Evolutionary conservation across 2,329 filamentous ascomycete species (phyloP).

Genomic region (Teratosphaeria nubilosa): DNA sequence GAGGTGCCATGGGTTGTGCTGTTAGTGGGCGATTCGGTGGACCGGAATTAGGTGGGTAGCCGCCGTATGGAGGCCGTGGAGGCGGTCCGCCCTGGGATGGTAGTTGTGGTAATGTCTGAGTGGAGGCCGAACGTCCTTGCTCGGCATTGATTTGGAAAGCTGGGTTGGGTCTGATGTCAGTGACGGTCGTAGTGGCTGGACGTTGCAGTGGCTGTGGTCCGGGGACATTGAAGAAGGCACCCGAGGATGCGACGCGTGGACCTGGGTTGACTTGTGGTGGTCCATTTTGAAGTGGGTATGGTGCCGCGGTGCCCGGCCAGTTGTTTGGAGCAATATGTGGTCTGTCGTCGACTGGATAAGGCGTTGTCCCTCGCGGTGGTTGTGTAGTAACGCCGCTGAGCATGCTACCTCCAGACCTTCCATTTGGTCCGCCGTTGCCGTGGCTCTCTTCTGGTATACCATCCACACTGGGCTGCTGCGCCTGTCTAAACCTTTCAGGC

Average conservation of each 20-base stretch:
- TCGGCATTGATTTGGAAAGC: constrained; percentile 44
- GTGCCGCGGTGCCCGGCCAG: constrained; percentile 46
- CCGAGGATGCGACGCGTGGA: constrained; percentile 21
- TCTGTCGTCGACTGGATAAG: constrained; percentile 22
- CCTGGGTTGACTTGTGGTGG: constrained; percentile 31
- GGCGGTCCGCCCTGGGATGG: constrained; percentile 24
- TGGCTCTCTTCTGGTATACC: constrained; percentile 2
- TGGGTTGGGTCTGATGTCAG: constrained; percentile 42
- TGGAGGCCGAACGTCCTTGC: constrained; percentile 20
- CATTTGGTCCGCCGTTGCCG: not conserved
- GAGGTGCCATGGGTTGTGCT: not conserved
- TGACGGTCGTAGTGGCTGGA: constrained; percentile 32
- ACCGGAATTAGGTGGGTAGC: constrained; percentile 6
- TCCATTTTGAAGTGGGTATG: constrained; percentile 61
- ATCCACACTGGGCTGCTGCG: constrained; percentile 18
- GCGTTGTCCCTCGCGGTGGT: constrained; percentile 16
- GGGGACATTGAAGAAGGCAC: constrained; percentile 26
- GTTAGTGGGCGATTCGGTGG: constrained; percentile 7
- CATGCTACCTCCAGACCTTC: not conserved
- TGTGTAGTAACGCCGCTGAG: not conserved
- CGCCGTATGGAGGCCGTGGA: constrained; percentile 9
- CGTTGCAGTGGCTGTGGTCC: constrained; percentile 7
- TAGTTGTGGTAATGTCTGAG: constrained; percentile 12
- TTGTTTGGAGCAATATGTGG: constrained; percentile 24
- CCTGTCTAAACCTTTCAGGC: constrained; percentile 33